Evolutionary conservation across 2,329 filamentous ascomycete species (phyloP).

Genomic region (Rosellinia necatrix): DNA sequence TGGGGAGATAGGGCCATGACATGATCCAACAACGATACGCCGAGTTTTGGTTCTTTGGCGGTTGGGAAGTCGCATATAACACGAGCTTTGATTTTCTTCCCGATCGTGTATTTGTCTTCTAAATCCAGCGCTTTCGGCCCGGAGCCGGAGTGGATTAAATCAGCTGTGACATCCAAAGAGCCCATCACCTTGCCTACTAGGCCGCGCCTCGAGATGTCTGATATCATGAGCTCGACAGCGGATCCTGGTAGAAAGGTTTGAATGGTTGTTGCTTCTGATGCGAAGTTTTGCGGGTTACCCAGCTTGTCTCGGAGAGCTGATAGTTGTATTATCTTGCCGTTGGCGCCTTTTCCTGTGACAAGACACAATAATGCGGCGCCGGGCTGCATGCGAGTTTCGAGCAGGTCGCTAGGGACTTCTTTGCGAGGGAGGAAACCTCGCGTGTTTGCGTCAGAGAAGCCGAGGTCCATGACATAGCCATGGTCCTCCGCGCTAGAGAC

Average conservation of each 20-base stretch:
- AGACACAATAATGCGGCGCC: constrained; percentile 85
- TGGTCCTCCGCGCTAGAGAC: constrained; percentile 94
- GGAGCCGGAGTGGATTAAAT: constrained; percentile 84
- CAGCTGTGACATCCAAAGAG: constrained; percentile 86
- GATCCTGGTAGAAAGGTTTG: constrained; percentile 90
- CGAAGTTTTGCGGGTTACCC: constrained; percentile 66
- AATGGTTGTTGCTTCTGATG: constrained; percentile 81
- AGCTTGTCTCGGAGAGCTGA: constrained; percentile 74
- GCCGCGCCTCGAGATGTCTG: constrained; percentile 75
- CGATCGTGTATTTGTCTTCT: constrained; percentile 78
- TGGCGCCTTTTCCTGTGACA: constrained; percentile 73
- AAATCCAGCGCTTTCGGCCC: constrained; percentile 72
- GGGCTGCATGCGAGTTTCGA: constrained; percentile 73
- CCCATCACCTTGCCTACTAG: constrained; percentile 90
- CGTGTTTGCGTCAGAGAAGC: constrained; percentile 68
- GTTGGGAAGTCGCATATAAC: constrained; percentile 86
- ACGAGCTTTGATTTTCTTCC: constrained; percentile 82
- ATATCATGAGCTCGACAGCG: constrained; percentile 82
- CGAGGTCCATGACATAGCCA: constrained; percentile 90
- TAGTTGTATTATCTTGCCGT: constrained; percentile 84
- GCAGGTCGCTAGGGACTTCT: constrained; percentile 71
- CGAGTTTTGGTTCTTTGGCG: constrained; percentile 79
- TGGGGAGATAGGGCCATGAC: constrained; percentile 66
- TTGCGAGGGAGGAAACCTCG: constrained; percentile 85
- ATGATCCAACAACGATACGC: constrained; percentile 87